phyloP scores from a whole-genome alignment of 1,284 basidiomycete species.

The Irpex rosettiformis region DNA sequence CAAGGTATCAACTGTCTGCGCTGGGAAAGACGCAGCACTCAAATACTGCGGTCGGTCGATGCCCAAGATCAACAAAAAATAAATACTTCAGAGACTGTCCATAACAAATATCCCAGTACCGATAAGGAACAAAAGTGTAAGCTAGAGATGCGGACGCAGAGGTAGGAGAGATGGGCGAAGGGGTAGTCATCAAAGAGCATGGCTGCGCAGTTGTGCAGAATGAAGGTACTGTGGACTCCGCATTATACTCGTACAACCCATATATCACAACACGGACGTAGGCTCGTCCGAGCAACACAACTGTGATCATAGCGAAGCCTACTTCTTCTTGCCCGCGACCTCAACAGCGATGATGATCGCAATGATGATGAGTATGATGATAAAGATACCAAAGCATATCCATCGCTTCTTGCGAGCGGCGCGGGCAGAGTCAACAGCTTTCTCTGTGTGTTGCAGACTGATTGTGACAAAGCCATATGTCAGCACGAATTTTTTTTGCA shows the following conservation, averaged over 20 bases:
- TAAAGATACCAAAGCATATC: slow-evolving; percentile 79
- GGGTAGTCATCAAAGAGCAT: too few relatives aligned
- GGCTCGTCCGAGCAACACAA: neutral
- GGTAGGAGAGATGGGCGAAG: neutral
- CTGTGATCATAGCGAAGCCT: slow-evolving; percentile 2
- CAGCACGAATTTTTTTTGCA: neutral
- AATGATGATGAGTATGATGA: slow-evolving; percentile 55
- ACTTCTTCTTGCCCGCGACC: slow-evolving; percentile 33
- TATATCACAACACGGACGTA: neutral
- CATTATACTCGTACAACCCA: neutral
- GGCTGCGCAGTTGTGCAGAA: too few relatives aligned
- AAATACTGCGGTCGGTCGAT: neutral
- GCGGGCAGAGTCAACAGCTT: slow-evolving; percentile 85
- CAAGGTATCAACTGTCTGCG: neutral
- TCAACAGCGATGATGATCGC: slow-evolving; percentile 55
- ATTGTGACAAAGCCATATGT: slow-evolving; percentile 2
- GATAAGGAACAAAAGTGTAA: slow-evolving; percentile 1
- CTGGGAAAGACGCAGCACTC: neutral
- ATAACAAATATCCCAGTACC: neutral
- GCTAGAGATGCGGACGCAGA: neutral
- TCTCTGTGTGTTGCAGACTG: slow-evolving; percentile 79
- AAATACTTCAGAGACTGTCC: neutral
- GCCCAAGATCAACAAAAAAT: neutral
- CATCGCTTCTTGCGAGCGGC: slow-evolving; percentile 91
- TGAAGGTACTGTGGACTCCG: too few relatives aligned